These are phyloP conservation scores for Pleodorina starrii DNA, from an alignment of 139 green algal genomes.

Conservation along the genomic window DNA sequence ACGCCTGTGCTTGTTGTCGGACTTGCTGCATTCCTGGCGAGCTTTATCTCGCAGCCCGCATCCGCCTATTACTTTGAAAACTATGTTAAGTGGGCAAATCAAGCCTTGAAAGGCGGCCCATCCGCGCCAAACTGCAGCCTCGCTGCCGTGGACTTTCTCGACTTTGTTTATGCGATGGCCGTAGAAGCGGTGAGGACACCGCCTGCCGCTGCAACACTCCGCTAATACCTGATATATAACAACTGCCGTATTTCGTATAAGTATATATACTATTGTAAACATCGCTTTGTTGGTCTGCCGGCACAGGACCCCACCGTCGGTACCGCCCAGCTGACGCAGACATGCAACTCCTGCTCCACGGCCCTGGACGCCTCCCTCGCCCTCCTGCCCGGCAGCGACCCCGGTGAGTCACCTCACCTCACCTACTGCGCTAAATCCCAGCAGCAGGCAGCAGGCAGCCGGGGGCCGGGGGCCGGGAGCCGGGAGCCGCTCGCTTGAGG, in stretches of 20 bases:
- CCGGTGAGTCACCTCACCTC: not conserved
- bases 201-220: no score
- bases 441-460: no score
- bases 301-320: not conserved
- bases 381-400: not conserved
- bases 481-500: no score
- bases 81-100: constrained; percentile 10
- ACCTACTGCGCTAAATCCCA: no score
- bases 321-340: not conserved
- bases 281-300: not conserved
- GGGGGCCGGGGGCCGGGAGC: no score
- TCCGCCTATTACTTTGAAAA: not conserved
- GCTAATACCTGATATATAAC: not conserved
- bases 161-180: not conserved
- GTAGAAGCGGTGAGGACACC: not conserved
- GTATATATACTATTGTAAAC: not conserved
- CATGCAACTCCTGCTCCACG: not conserved
- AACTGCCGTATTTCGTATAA: not conserved
- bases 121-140: not conserved
- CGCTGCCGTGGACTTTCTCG: not conserved
- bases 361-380: not conserved
- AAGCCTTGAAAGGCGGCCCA: not conserved
- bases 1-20: not conserved
- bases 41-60: not conserved
- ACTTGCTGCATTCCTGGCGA: not conserved